Conservation (phyloP, 2,329 filamentous ascomycete species). For the Ramularia collo-cygni region DNA sequence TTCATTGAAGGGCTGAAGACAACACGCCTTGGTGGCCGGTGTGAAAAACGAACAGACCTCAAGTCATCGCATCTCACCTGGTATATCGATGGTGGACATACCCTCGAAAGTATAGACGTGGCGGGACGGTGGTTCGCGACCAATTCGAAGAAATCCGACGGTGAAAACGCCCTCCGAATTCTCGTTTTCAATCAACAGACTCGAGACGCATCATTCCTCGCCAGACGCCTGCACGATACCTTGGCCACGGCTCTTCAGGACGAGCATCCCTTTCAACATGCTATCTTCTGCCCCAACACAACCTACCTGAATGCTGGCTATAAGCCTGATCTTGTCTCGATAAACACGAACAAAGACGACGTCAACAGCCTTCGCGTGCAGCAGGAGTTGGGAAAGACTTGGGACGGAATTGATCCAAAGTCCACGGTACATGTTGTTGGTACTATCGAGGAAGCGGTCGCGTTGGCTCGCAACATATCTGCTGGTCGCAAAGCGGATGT, state of each 20-base stretch:
- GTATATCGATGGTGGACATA: slow-evolving; percentile 86
- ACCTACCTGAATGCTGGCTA: slow-evolving; percentile 57
- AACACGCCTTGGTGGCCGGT: slow-evolving; percentile 67
- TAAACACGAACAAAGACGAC: slow-evolving; percentile 54
- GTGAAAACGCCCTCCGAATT: slow-evolving; percentile 39
- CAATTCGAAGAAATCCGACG: slow-evolving; percentile 26
- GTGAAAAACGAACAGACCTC: slow-evolving; percentile 58
- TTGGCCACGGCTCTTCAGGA: slow-evolving; percentile 39
- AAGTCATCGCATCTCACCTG: slow-evolving; percentile 52
- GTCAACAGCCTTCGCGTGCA: slow-evolving; percentile 59
- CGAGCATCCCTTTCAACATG: slow-evolving; percentile 56
- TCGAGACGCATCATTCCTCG: slow-evolving; percentile 62
- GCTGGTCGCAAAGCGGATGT: slow-evolving; percentile 48
- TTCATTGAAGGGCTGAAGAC: slow-evolving; percentile 60
- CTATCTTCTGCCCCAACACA: slow-evolving; percentile 75
- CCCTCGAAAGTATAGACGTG: slow-evolving; percentile 70
- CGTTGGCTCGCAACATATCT: slow-evolving; percentile 41
- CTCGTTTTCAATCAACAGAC: slow-evolving; percentile 93
- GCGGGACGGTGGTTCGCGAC: slow-evolving; percentile 70
- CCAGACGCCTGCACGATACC: slow-evolving; percentile 55
- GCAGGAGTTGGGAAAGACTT: slow-evolving; percentile 54
- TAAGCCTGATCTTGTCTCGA: slow-evolving; percentile 55
- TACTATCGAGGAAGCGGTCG: slow-evolving; percentile 66
- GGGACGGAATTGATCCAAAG: slow-evolving; percentile 49
- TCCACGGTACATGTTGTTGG: slow-evolving; percentile 50